Evolutionary conservation across 768 basidiomycete genomes (phyloP).

Genomic region (Leccinum fibrillosum): DNA sequence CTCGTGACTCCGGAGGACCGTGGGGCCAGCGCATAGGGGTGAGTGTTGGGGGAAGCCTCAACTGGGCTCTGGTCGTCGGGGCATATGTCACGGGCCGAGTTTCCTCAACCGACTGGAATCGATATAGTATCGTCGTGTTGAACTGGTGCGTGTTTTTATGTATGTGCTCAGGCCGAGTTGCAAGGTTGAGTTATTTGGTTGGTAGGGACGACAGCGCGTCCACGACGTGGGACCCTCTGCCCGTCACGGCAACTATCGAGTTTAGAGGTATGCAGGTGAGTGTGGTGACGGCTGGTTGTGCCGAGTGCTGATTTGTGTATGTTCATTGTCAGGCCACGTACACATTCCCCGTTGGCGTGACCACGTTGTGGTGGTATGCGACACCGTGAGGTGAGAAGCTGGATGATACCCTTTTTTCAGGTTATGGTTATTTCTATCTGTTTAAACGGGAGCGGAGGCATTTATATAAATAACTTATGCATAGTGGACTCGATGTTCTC

Average conservation of each 20-base stretch:
- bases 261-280: slow-evolving; percentile 60
- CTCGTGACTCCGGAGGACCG: slow-evolving; percentile 64
- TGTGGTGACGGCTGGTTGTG: background rate
- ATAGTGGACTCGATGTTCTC: background rate
- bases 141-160: slow-evolving; percentile 46
- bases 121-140: slow-evolving; percentile 71
- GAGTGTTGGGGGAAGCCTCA: slow-evolving; percentile 51
- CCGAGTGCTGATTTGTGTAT: background rate
- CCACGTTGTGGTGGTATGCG: slow-evolving; percentile 52
- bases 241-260: slow-evolving; percentile 57
- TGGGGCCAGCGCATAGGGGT: slow-evolving; percentile 68
- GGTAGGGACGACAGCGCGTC: slow-evolving; percentile 46
- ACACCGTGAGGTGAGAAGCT: background rate
- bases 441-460: background rate
- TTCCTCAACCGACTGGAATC: slow-evolving; percentile 51
- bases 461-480: background rate
- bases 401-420: background rate
- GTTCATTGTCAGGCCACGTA: slow-evolving; percentile 48
- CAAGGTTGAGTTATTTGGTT: background rate
- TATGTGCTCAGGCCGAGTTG: background rate
- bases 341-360: slow-evolving; percentile 77
- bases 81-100: slow-evolving; percentile 62
- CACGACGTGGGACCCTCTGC: slow-evolving; percentile 51
- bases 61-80: slow-evolving; percentile 59
- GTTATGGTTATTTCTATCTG: background rate